Evolutionary conservation across 2,329 filamentous ascomycete genomes (phyloP), one percentile per base, ranked within the genome.

Genomic region (Pseudogymnoascus sp.): DNA sequence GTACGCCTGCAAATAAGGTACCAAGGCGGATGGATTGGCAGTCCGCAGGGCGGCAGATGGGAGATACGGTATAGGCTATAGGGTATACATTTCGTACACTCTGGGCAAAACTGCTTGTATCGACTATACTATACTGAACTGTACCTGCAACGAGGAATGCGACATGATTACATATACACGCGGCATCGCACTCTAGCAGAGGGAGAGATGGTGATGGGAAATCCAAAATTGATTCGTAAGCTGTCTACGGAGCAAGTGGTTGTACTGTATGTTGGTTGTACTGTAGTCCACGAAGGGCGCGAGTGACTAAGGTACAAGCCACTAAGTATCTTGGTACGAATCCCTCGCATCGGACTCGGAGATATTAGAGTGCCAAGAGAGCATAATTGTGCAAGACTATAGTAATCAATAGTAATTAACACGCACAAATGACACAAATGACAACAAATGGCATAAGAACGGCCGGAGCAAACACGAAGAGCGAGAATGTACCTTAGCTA

Each of bases 161-260:
- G 42, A 18, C 42, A 28, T 50, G 42, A 50, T 50, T 50, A 50
- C 42, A 50, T 50, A 50, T 50, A 50, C 42, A 50, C 21, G 42
- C 42, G 42, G 42, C 42, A 50, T 12, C 42, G 12, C 11, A 50
- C 21, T 50, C 21, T 50, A 50, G 12, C 7, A 25, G 42, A 50
- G 42, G 42, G 42, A 50, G 42, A 8, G 16, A 10, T 7, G n/a
- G 8, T 5, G 16, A n/a, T 18, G 18, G 18, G 16, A 44, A 18
- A 44, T 8, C 10, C 8, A 44, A 16, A 42, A n/a, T 50, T 18
- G 42, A 50, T 50, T 50, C 42, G 42, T 50, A 50, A 50, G 42
- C 42, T 10, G 42, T 6, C 23, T 25, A 25, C 23, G 23, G 23
- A 25, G 23, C 2, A 21, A 2, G 21, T 21, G 21, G 21, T 21